Evolutionary conservation across 2,329 filamentous ascomycete genomes (phyloP), one percentile per base, ranked within the genome.

Genomic region (Geoglossum cookeanum): DNA sequence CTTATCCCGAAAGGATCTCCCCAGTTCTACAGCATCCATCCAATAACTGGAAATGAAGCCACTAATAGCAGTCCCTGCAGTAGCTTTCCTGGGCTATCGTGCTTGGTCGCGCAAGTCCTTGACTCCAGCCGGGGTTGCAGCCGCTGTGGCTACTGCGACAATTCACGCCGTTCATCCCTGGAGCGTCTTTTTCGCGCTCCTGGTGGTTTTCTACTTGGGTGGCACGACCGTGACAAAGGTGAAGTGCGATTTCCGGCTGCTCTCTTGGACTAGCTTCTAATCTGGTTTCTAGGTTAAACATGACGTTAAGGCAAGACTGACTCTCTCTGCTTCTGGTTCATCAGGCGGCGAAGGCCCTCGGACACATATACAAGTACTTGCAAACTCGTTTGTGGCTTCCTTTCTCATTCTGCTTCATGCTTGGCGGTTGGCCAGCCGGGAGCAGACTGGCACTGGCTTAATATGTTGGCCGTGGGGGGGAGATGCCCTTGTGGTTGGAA

Each of bases 151-250:
- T 48, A 94, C 90, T 3, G 90, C 88, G 3, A 68, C 78, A 51
- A 79, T 85, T 9, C 92, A 98, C 68, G 88, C 89, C 15, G 72
- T 90, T n/a, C 90, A 97, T 69, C 91, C 91, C 3, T 96, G 88
- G 84, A 87, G 86, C 59, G 74, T 90, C n/a, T 90, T 88, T n/a
- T 94, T 96, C 71, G 78, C 78, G 32, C 76, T 96, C 9, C 76
- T 97, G 1, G 78, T 79, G 55, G 78, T 89, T 39, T 97, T 97
- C 73, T 97, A 95, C 70, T 72, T 94, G 2, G 81, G 85, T 3
- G 92, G 89, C 1, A 94, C 85, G 1, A 75, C 81, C 55, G 89
- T 83, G 0, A 96, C 91, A 0, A 90, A 91, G 73, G 86, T 88
- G 68, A 30, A 65, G 57, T 55, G 58, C 17, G 7, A 22, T 58